Percentiles rank a stretch among this genome's conserved stretches.
Evolutionary conservation across 2,329 filamentous ascomycete species (phyloP).

Genomic region (Trichoderma semiorbis): DNA sequence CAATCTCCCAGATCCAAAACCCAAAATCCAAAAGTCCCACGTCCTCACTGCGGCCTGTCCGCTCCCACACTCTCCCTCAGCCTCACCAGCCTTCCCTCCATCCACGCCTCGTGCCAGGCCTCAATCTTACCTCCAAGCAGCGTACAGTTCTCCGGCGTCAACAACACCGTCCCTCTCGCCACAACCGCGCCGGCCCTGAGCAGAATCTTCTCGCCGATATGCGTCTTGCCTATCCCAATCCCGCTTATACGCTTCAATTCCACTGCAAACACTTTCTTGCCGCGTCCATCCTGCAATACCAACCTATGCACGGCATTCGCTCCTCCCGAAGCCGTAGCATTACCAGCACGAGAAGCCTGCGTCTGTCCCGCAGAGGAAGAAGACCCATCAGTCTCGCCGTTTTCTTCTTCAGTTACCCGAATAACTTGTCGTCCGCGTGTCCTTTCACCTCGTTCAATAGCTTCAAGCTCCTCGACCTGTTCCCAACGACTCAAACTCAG

Average conservation of each 20-base stretch:
- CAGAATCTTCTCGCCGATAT: conserved; percentile 79
- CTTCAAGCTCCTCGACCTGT: conserved; percentile 79
- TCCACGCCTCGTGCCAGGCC: conserved; percentile 73
- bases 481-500: conserved; percentile 77
- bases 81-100: conserved; percentile 63
- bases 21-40: neutral
- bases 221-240: conserved; percentile 60
- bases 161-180: conserved; percentile 71
- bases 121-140: conserved; percentile 88
- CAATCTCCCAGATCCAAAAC: neutral
- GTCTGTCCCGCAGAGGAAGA: conserved; percentile 17
- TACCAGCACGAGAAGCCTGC: conserved; percentile 9
- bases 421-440: conserved; percentile 79
- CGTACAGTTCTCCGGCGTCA: conserved; percentile 66
- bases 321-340: conserved; percentile 25
- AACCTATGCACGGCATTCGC: conserved; percentile 69
- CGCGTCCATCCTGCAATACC: conserved; percentile 74
- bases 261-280: conserved; percentile 65
- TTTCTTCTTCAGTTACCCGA: conserved; percentile 40
- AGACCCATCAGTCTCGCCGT: conserved; percentile 49
- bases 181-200: conserved; percentile 63
- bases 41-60: conserved; percentile 21
- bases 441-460: conserved; percentile 67
- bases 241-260: conserved; percentile 66
- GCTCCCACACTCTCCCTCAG: conserved; percentile 59